A percentile compares a stretch with the other conserved stretches of the same genome.
Evolutionary conservation across 2,329 filamentous ascomycete genomes (phyloP).

Genomic region (Alternaria brassicae): DNA sequence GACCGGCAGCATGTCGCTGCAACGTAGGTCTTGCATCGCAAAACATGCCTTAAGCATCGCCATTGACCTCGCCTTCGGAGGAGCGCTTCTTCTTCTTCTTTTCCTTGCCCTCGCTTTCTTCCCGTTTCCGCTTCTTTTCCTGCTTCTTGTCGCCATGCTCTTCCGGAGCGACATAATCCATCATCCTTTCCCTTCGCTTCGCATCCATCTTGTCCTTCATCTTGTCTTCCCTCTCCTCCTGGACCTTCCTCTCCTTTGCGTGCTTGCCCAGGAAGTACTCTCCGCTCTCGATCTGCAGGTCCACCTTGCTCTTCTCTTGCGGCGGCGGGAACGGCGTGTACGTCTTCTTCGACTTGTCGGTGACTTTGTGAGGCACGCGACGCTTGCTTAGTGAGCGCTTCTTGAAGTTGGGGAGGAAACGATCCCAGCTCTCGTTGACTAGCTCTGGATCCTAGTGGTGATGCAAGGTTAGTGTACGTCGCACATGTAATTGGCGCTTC

Average conservation of each 20-base stretch:
- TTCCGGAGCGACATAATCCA: conserved; percentile 85
- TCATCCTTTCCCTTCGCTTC: conserved; percentile 82
- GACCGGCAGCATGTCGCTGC: background rate
- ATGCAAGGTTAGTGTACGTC: background rate
- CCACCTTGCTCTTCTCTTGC: conserved; percentile 98
- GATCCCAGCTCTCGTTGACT: conserved; percentile 89
- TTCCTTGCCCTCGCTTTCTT: conserved; percentile 60
- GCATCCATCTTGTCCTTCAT: conserved; percentile 88
- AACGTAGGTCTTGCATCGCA: background rate
- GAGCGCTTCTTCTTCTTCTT: conserved; percentile 51
- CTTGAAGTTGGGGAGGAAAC: conserved; percentile 97
- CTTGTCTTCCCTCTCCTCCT: conserved; percentile 81
- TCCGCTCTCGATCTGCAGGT: conserved; percentile 95
- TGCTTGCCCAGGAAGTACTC: conserved; percentile 96
- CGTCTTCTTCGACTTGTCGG: conserved; percentile 89
- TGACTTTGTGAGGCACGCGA: conserved; percentile 81
- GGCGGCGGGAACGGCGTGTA: conserved; percentile 98
- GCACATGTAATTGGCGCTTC: background rate
- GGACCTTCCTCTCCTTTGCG: conserved; percentile 82
- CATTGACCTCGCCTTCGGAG: conserved; percentile 37
- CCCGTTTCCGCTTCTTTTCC: conserved; percentile 52
- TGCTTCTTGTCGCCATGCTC: conserved; percentile 69
- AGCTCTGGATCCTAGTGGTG: conserved; percentile 71
- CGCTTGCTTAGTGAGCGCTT: conserved; percentile 88
- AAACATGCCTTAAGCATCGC: conserved; percentile 22